Evolutionary conservation across 768 basidiomycete species (phyloP).

Genomic region (Mycena belliarum): DNA sequence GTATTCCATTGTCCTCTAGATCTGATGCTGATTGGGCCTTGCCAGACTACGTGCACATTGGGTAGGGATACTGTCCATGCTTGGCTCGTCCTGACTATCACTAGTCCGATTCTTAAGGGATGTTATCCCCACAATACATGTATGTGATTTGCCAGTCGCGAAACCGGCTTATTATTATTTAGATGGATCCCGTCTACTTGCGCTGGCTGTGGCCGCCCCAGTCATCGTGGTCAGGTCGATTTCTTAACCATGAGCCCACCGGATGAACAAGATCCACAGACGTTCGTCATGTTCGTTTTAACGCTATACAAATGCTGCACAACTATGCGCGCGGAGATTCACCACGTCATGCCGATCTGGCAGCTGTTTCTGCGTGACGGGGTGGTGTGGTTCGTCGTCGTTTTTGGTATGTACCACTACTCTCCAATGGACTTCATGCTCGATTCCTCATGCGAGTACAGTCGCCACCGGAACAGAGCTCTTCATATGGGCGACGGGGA

Average conservation of each 20-base stretch:
- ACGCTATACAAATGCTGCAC: slow-evolving; percentile 3
- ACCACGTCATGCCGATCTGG: background rate
- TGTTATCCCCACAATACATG: slow-evolving; percentile 9
- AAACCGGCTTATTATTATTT: background rate
- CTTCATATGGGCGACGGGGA: slow-evolving; percentile 8
- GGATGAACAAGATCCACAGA: no score
- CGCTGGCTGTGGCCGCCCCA: background rate
- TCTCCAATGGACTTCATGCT: background rate
- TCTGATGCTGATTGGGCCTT: background rate
- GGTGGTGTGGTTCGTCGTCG: background rate
- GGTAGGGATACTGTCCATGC: background rate
- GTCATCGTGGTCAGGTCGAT: background rate
- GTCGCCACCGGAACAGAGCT: slow-evolving; percentile 4
- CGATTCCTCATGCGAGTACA: background rate
- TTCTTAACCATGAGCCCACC: no score
- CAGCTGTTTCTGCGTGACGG: slow-evolving; percentile 5
- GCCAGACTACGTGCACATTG: slow-evolving; percentile 10
- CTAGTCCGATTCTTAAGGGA: background rate
- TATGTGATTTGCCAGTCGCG: background rate
- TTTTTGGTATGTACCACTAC: background rate
- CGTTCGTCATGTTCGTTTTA: slow-evolving; percentile 11
- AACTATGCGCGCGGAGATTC: background rate
- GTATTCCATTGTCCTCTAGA: background rate
- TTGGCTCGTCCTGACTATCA: background rate
- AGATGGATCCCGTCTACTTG: slow-evolving; percentile 5